Evolutionary conservation across 306 rosid genomes (phyloP), one percentile per base, ranked within the genome.

Genomic region (Senna siamea): DNA sequence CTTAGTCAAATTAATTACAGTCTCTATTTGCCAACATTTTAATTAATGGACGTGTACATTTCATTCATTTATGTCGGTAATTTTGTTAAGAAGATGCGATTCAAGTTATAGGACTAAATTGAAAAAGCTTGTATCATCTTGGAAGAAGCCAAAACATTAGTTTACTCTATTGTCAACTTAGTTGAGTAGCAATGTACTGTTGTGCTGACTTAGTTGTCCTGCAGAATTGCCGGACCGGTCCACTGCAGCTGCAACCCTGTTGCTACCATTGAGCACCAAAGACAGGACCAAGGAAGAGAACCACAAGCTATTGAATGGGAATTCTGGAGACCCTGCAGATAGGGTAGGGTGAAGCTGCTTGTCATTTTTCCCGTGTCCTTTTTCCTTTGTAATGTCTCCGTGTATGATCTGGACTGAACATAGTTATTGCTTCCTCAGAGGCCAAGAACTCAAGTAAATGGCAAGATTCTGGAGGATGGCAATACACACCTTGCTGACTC

Each of bases 221-320:
- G 80, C 93, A 95, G 99, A 92, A 52, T 84, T 95, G 78, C 91
- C 98, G 0, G 98, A 95, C 87, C 92, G 99, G 70, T 79, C 89
- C 14, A 79, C 43, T 14, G 90, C 90, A 3, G 77, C 76, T 71
- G 80, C 84, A 43, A 50, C 88, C 38, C 56, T 83, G 61, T 55
- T 88, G 79, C 81, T 95, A 68, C 99, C 99, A 11, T 41, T 95
- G 76, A 92, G 86, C 79, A 58, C 65, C 11, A 95, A 92, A 85
- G 99, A 94, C 79, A 77, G 83, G 81, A 87, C 81, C 80, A 90
- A 92, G 89, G 98, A 92, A 68, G 99, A 95, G 90, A 88, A 72
- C 64, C 94, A 85, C 85, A 95, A 92, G 85, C 89, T 92, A 54
- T 82, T 90, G 89, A 95, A 95, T 79, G 99, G 99, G 54, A 92